Percentiles rank a stretch among this genome's conserved stretches.
Conservation (phyloP, 352 stramenopile genomes). For the Pythium sp. region DNA sequence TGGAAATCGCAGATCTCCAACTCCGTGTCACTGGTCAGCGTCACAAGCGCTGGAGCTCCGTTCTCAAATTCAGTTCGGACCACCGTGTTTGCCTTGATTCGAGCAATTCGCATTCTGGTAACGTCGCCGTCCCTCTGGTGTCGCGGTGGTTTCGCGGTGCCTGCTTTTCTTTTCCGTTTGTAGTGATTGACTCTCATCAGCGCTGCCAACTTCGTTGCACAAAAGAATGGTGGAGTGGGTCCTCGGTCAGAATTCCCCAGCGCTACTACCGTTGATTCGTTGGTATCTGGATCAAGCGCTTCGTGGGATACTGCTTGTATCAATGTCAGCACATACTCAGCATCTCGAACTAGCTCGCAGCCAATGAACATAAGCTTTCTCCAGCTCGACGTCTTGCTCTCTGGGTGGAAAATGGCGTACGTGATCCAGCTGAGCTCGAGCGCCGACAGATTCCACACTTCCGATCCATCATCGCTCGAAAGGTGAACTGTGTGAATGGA, state of each 20-base stretch:
- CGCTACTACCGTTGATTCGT: no score
- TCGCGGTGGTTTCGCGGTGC: no score
- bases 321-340: neutral
- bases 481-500: neutral
- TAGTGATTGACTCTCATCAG: neutral
- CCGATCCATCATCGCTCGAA: neutral
- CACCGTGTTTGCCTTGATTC: neutral
- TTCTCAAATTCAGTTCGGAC: neutral
- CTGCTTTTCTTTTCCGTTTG: conserved; percentile 2
- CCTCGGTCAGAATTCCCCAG: neutral
- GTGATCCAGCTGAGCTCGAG: conserved; percentile 6
- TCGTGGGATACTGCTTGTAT: neutral
- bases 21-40: neutral
- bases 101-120: neutral
- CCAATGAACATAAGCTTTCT: neutral
- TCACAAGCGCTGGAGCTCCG: neutral
- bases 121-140: no score
- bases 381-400: conserved; percentile 8
- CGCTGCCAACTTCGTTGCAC: neutral
- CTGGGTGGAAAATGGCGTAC: conserved; percentile 4
- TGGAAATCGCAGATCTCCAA: neutral
- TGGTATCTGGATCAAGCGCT: neutral
- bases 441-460: neutral
- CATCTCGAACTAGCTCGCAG: conserved; percentile 1
- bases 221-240: neutral